These are phyloP conservation scores for Ganoderma meredithae DNA, from an alignment of 1,284 basidiomycete species.

Conservation along the genomic window DNA sequence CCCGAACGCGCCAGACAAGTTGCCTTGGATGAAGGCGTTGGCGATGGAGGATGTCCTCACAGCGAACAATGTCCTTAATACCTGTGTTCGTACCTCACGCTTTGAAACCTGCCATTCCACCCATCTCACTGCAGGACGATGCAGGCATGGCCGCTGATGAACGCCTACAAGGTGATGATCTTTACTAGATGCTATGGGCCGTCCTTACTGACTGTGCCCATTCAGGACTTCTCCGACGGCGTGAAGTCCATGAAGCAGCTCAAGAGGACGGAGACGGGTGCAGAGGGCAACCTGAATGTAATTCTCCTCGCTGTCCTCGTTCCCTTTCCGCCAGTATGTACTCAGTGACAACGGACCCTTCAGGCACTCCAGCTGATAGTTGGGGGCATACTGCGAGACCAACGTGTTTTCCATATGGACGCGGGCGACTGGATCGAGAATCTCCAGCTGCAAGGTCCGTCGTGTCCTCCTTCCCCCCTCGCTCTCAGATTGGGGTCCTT, in stretches of 20 bases:
- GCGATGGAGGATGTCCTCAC: constrained; percentile 30
- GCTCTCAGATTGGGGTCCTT: not conserved
- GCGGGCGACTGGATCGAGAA: constrained; percentile 35
- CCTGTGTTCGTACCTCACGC: constrained; percentile 29
- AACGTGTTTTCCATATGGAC: constrained; percentile 44
- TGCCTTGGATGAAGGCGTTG: constrained; percentile 27
- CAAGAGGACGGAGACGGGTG: constrained; percentile 20
- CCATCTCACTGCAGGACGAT: constrained; percentile 3
- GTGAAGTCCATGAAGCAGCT: constrained; percentile 30
- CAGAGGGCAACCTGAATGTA: constrained; percentile 30
- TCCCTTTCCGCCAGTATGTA: too few relatives aligned
- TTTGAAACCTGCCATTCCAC: not conserved
- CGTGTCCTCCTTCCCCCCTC: constrained; percentile 5
- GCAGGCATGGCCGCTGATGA: constrained; percentile 47
- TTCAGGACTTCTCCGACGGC: constrained; percentile 33
- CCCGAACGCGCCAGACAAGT: constrained; percentile 12
- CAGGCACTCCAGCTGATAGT: constrained; percentile 40
- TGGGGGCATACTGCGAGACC: constrained; percentile 45
- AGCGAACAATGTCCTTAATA: constrained; percentile 29
- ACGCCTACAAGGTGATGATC: constrained; percentile 41
- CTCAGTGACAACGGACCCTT: not conserved
- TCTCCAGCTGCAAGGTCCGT: constrained; percentile 46
- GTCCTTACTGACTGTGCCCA: not conserved
- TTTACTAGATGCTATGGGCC: not conserved
- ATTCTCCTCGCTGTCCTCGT: constrained; percentile 1